These are phyloP conservation scores for Globisporangium takayamanum DNA, from an alignment of 352 stramenopile genomes.

Conservation along the genomic window DNA sequence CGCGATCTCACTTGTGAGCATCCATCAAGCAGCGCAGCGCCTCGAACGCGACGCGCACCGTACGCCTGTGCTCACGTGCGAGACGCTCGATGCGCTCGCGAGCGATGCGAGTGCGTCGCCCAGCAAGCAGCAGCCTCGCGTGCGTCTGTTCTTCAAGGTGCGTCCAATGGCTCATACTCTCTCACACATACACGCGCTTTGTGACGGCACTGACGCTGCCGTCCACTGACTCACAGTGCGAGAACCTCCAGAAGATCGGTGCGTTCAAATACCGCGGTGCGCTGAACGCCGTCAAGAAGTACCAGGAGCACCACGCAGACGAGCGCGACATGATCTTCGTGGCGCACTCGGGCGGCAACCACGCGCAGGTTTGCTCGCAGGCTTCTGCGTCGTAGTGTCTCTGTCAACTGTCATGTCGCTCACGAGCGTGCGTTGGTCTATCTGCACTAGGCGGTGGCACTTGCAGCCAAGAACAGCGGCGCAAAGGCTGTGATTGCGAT, in stretches of 20 bases:
- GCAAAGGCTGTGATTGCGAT: constrained; percentile 86
- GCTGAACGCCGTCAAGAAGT: constrained; percentile 61
- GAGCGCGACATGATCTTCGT: constrained; percentile 42
- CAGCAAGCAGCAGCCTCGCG: background rate
- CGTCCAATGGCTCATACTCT: background rate
- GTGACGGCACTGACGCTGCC: background rate
- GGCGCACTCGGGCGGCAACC: constrained; percentile 90
- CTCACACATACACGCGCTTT: background rate
- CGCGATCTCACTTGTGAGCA: constrained; percentile 51
- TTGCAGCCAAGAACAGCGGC: constrained; percentile 59
- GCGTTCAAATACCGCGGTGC: constrained; percentile 85
- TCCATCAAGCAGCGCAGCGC: constrained; percentile 40
- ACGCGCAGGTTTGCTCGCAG: constrained; percentile 57
- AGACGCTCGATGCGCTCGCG: constrained; percentile 43
- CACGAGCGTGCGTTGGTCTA: background rate
- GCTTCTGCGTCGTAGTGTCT: too few relatives aligned
- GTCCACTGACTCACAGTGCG: constrained; percentile 28
- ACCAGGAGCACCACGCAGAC: constrained; percentile 21
- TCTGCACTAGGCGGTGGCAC: constrained; percentile 51
- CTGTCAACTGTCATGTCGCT: background rate
- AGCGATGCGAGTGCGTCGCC: constrained; percentile 10
- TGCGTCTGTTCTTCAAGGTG: constrained; percentile 68
- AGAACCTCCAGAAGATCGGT: constrained; percentile 77
- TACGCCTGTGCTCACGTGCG: constrained; percentile 59
- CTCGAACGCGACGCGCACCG: constrained; percentile 50